Conservation (phyloP, 179 eudicot species). For the Patellifolia procumbens region DNA sequence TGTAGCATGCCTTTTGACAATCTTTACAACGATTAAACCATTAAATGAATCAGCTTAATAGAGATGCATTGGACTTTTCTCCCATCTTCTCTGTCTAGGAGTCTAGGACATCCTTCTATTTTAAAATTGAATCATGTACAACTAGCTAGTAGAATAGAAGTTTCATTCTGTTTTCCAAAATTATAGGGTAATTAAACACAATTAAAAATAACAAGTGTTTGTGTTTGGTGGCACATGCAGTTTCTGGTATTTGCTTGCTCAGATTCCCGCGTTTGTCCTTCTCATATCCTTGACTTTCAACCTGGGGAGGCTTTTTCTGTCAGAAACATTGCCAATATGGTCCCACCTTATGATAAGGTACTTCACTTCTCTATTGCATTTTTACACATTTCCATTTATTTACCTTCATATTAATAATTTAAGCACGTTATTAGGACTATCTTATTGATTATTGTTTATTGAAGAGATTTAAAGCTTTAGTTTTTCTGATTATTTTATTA, state of each 20-base stretch:
- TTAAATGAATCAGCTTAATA: not conserved
- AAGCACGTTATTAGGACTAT: not conserved
- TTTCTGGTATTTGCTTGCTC: constrained; percentile 83
- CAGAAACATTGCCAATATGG: constrained; percentile 93
- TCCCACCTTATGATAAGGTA: constrained; percentile 87
- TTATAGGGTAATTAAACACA: not conserved
- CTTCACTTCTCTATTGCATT: too few relatives aligned
- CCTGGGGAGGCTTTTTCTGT: constrained; percentile 95
- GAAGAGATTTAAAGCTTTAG: not conserved
- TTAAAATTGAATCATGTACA: not conserved
- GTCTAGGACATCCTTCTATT: not conserved
- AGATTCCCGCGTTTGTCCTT: constrained; percentile 96
- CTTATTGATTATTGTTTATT: not conserved
- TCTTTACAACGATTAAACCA: not conserved
- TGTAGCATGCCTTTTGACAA: not conserved
- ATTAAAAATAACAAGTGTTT: too few relatives aligned
- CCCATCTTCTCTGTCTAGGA: not conserved
- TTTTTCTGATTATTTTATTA: not conserved
- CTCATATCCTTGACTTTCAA: constrained; percentile 77
- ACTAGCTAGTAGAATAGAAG: constrained; percentile 4
- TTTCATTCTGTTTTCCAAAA: constrained; percentile 14
- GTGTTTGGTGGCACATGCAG: constrained; percentile 33
- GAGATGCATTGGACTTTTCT: constrained; percentile 1
- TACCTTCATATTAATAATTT: too few relatives aligned
- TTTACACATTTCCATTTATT: not conserved